Evolutionary conservation across 108 stramenopile genomes (phyloP), one percentile per base, ranked within the genome.

Genomic region (Cyclotella cryptica): DNA sequence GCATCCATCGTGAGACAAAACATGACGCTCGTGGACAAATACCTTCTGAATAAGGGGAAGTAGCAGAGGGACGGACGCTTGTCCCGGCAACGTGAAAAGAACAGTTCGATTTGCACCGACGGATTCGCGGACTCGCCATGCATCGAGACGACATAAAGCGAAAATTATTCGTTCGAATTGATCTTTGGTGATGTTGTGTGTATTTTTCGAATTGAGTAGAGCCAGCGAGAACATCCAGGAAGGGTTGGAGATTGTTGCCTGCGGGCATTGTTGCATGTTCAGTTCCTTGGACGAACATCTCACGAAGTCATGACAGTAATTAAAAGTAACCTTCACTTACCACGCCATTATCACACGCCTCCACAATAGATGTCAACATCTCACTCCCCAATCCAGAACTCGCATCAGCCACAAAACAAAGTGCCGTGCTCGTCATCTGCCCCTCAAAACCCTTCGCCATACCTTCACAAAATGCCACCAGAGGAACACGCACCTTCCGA

Each of bases 351-450:
- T 74, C 41, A 68, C 72, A 74, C 51, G 71, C 60, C 35, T 79
- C 68, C 53, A 79, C 70, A 18, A 82, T 40, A 30, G 46, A 74
- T 22, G 69, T 41, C 24, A 85, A 35, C 35, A 79, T 61, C 11
- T 78, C 71, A 51, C 55, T 73, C 14, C 83, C 85, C 60, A 76
- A 21, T 19, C 83, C 79, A 42, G 44, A 75, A 77, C 75, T 85
- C 17, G 92, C 94, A 88, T 95, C 94, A n/a, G 91, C 90, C 15
- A 93, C 84, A 71, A 95, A 93, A 67, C 86, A 95, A 22, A 88
- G 53, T 8, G 87, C 74, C 17, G 81, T 84, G 43, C 77, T 83
- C 10, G 84, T 85, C 61, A 88, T 53, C 54, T 82, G 78, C 43
- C 82, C 55, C 47, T 92, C 91, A 63, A 94, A 88, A 15, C 75